Base-by-base conservation (phyloP, 257 asterid species). In the Solanum ossicruentum region DNA sequence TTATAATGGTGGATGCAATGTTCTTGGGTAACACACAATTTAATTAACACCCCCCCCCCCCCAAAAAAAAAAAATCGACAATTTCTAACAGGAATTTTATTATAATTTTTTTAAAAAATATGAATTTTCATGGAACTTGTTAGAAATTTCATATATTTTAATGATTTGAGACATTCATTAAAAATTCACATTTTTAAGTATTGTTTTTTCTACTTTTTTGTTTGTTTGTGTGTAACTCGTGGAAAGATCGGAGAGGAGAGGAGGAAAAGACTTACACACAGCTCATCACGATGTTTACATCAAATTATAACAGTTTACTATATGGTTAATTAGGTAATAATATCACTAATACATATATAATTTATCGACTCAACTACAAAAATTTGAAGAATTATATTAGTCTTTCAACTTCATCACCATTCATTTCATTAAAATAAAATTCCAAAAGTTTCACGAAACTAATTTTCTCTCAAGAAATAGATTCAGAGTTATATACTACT, bases 1-100 rank as follows among this genome's bases (percentile, higher is more conserved):
- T 55, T 85, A 85, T 73, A 88, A 89, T 82, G 97, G 92, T 45
- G 95, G 97, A 70, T 83, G 97, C 82, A 84, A 88, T 65, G 97
- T 93, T 86, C 85, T 91, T 43, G 97, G 97, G 97, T 93, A 88
- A 45, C 69, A 2, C n/a, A 47, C 32, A n/a, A 1, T n/a, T 32
- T 57, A 57, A 6, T 57, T 57, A 10, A 20, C 7, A 1, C 20
- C 57, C 1, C 12, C 1, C 56, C 58, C 13, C 41, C 9, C 28
- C 32, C 1, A 23, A 3, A 66, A 66, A 28, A 20, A 6, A 52
- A 55, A 16, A 55, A 13, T 67, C 1, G 0, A 67, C 8, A 3
- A 32, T 12, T 67, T 67, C 7, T 3, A 2, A 15, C 6, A 47
- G 4, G n/a, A 66, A 66, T 28, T 61, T 61, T 39, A 21, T 21